phyloP scores from a whole-genome alignment of 257 asterid genomes.

The Cordia subcordata region DNA sequence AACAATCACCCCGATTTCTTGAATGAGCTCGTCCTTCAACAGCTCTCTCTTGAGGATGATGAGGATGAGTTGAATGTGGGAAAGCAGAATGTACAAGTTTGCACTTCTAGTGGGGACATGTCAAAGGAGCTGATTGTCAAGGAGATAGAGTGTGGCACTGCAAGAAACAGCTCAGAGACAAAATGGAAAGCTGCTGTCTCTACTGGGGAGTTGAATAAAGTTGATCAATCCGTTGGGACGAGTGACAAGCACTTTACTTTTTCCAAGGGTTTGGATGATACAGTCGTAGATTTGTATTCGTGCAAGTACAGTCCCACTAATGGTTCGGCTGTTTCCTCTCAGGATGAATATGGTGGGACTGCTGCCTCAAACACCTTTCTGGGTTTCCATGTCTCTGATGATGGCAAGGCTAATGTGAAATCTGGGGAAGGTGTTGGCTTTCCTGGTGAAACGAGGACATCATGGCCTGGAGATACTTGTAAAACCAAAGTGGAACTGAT shows the following conservation, averaged over 20 bases:
- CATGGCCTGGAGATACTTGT: slow-evolving; percentile 54
- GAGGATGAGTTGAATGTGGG: slow-evolving; percentile 51
- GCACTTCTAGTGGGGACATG: slow-evolving; percentile 33
- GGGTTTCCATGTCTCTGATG: slow-evolving; percentile 49
- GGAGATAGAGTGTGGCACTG: slow-evolving; percentile 76
- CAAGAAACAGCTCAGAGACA: slow-evolving; percentile 47
- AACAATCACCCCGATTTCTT: slow-evolving; percentile 53
- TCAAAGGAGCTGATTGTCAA: slow-evolving; percentile 83
- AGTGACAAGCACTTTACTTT: slow-evolving; percentile 55
- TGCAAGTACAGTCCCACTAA: slow-evolving; percentile 47
- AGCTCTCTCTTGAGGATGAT: slow-evolving; percentile 57
- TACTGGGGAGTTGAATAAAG: slow-evolving; percentile 43
- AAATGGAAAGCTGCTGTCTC: slow-evolving; percentile 47
- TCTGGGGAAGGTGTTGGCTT: slow-evolving; percentile 37
- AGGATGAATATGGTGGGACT: slow-evolving; percentile 40
- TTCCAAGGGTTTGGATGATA: slow-evolving; percentile 55
- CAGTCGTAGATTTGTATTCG: slow-evolving; percentile 58
- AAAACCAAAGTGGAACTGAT: slow-evolving; percentile 30
- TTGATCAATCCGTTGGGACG: slow-evolving; percentile 39
- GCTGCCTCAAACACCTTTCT: slow-evolving; percentile 31
- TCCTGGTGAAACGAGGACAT: slow-evolving; percentile 47
- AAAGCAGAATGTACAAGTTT: slow-evolving; percentile 31
- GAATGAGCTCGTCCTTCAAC: slow-evolving; percentile 53
- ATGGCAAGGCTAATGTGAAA: slow-evolving; percentile 36
- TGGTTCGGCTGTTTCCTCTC: slow-evolving; percentile 39